A percentile compares a stretch with the other conserved stretches of the same genome.
Conservation (phyloP, 208 protist species). For the Leishmania gerbilli region DNA sequence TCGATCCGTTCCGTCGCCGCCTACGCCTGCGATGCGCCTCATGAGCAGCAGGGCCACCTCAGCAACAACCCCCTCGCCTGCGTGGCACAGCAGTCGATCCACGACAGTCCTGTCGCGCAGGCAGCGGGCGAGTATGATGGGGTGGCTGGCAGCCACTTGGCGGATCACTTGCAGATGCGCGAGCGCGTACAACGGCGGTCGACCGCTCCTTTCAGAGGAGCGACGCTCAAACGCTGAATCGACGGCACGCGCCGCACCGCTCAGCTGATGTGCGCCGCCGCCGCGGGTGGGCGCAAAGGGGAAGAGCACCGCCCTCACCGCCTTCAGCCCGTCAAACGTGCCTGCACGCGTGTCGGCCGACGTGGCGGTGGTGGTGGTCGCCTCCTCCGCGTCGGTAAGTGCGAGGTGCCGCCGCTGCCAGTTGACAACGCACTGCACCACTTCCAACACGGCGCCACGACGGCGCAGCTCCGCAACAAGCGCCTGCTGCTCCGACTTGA, state of each 20-base stretch:
- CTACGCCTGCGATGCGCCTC: conserved; percentile 3
- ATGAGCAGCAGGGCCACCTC: conserved; percentile 34
- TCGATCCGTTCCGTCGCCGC: background rate
- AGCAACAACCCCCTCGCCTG: conserved; percentile 21
- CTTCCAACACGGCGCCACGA: conserved; percentile 30
- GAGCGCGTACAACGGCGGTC: conserved; percentile 2
- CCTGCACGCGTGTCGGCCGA: background rate
- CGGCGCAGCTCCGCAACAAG: conserved; percentile 31
- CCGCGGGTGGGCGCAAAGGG: background rate
- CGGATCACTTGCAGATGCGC: conserved; percentile 13
- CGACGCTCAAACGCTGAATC: background rate
- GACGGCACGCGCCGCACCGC: background rate
- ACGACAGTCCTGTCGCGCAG: conserved; percentile 46
- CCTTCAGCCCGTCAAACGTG: conserved; percentile 47
- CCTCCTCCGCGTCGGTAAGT: conserved; percentile 8
- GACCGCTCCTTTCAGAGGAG: background rate
- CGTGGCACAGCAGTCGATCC: conserved; percentile 52
- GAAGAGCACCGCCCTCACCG: conserved; percentile 37
- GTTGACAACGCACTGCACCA: conserved; percentile 70
- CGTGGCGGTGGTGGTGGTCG: background rate
- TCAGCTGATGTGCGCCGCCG: background rate
- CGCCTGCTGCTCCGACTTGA: conserved; percentile 15
- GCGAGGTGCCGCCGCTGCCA: conserved; percentile 56
- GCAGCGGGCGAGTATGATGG: conserved; percentile 49
- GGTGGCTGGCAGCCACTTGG: conserved; percentile 11